Base-by-base conservation (phyloP, 192 early-diverging fungal genomes). In the Piromyces sp. region DNA sequence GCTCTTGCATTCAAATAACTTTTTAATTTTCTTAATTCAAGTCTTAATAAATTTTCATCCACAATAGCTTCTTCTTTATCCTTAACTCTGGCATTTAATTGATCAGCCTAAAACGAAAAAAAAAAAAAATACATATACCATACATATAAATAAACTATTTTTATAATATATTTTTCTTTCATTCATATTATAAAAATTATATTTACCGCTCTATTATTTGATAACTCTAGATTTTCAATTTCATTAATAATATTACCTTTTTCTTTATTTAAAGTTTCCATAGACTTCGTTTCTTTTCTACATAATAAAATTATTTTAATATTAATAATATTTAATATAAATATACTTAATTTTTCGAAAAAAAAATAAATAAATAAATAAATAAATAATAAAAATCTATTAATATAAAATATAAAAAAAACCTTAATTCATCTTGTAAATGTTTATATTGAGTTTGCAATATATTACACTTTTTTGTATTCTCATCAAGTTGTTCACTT, bases 51-150 rank as follows among this genome's bases (percentile, higher is more conserved):
- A 80, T 88, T 88, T 81, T 89, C 89, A 81, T 91, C 90, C 5
- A 91, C 90, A 88, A 91, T 90, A 31, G 87, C 38, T 28, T 91
- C 88, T 83, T 91, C 90, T 83, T 90, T 91, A 84, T 91, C 90
- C 78, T 84, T 85, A 29, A 86, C 79, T 81, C 89, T 90, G 5
- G 81, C 79, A 11, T 79, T 82, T 15, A 91, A 87, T 82, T 91
- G 90, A 80, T 88, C 84, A 5, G 87, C 36, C 88, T 89, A 40
- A 78, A 33, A 0, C 6, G 2, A 82, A 82, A 37, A 16, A 82
- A 82, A 4, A 28, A 58, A 68, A 7, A 30, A 29, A 2, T 31
- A 82, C 4, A 33, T 28, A 81, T 78, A 80, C 30, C 29, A 30
- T 29, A 11, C 4, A 12, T n/a, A 83, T n/a, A n/a, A n/a, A n/a